Evolutionary conservation across 2,329 filamentous ascomycete genomes (phyloP).

Genomic region (Annulohypoxylon truncatum): DNA sequence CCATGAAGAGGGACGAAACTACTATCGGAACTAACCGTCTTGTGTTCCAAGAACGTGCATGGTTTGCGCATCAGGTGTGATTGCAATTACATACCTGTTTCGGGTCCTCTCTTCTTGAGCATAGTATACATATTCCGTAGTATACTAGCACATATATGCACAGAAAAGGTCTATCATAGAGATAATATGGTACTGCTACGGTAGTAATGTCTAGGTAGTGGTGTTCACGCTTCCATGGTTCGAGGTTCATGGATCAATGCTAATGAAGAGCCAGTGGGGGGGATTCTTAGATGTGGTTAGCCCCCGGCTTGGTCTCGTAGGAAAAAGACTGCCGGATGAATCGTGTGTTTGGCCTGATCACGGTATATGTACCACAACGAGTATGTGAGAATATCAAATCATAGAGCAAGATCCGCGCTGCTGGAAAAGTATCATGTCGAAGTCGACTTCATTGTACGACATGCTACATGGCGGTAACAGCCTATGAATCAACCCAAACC

Average conservation of each 20-base stretch:
- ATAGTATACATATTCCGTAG: slow-evolving; percentile 17
- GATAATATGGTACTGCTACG: slow-evolving; percentile 33
- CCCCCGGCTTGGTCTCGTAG: slow-evolving; percentile 6
- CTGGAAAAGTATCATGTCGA: slow-evolving; percentile 16
- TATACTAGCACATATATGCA: slow-evolving; percentile 17
- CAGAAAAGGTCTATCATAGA: slow-evolving; percentile 21
- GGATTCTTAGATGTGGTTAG: slow-evolving; percentile 4
- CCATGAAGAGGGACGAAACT: slow-evolving; percentile 12
- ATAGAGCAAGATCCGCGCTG: slow-evolving; percentile 21
- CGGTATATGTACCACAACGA: slow-evolving; percentile 4
- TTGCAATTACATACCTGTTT: slow-evolving; percentile 38
- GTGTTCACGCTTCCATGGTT: slow-evolving; percentile 41
- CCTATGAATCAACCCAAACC: not conserved
- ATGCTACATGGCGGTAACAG: no score
- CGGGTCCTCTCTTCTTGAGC: slow-evolving; percentile 14
- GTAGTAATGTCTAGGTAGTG: slow-evolving; percentile 36
- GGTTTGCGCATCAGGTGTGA: slow-evolving; percentile 41
- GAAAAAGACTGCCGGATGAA: slow-evolving; percentile 14
- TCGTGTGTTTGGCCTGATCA: slow-evolving; percentile 4
- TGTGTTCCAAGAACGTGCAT: slow-evolving; percentile 36
- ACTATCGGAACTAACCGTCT: slow-evolving; percentile 39
- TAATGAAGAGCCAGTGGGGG: slow-evolving; percentile 34
- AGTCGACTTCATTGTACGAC: not conserved
- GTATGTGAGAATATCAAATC: slow-evolving; percentile 23
- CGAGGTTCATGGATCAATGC: slow-evolving; percentile 37